Percentiles rank a stretch among this genome's conserved stretches.
These are phyloP conservation scores for Clausena lansium DNA, from an alignment of 345 rosid species.

Conservation along the genomic window DNA sequence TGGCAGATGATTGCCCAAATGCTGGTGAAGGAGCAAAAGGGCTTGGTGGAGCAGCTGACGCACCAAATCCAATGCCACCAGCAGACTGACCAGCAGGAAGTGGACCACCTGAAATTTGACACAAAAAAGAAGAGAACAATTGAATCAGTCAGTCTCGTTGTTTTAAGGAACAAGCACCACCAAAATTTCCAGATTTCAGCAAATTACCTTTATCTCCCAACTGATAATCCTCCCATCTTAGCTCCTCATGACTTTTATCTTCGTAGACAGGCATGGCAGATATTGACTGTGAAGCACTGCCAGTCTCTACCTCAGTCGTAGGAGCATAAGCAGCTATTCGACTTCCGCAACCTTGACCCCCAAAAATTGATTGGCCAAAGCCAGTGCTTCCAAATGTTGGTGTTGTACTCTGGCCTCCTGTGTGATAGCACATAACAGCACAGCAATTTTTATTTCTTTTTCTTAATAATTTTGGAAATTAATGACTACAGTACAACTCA, in stretches of 20 bases:
- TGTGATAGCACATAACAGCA: conserved; percentile 24
- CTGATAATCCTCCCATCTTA: conserved; percentile 95
- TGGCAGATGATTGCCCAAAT: conserved; percentile 51
- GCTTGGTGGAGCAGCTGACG: conserved; percentile 45
- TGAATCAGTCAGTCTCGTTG: background rate
- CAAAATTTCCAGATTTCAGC: background rate
- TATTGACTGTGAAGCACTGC: conserved; percentile 59
- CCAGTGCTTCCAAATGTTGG: conserved; percentile 63
- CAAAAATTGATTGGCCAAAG: conserved; percentile 71
- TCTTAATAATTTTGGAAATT: background rate
- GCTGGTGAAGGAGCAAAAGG: conserved; percentile 46
- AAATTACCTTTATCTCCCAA: conserved; percentile 86
- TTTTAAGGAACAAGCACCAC: background rate
- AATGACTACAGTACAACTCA: background rate
- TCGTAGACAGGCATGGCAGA: conserved; percentile 76
- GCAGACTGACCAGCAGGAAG: conserved; percentile 58
- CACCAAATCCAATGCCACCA: conserved; percentile 53
- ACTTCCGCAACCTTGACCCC: conserved; percentile 75
- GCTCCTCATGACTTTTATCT: conserved; percentile 84
- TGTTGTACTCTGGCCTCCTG: conserved; percentile 66
- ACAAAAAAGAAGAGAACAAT: background rate
- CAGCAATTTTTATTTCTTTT: background rate
- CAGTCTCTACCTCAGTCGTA: conserved; percentile 60
- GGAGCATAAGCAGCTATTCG: conserved; percentile 60
- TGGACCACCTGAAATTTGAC: conserved; percentile 66